Conservation (phyloP, 2,329 filamentous ascomycete species). For the Aurifilum marmelostoma region DNA sequence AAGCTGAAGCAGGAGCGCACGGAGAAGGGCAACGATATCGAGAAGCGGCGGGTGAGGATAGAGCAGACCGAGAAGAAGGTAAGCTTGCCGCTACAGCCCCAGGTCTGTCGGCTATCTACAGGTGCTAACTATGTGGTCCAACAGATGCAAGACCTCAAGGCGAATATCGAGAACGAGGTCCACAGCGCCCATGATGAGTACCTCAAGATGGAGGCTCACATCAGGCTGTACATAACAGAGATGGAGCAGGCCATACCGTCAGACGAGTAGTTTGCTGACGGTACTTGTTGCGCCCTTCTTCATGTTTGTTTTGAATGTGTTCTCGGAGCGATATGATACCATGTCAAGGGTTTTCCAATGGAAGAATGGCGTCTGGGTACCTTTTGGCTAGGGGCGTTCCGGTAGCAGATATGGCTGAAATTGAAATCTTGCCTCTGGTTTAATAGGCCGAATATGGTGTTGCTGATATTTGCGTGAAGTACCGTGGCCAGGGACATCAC, state of each 20-base stretch:
- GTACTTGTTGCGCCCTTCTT: slow-evolving; percentile 9
- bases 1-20: slow-evolving; percentile 81
- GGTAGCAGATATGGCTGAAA: slow-evolving; percentile 20
- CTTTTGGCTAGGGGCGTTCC: neutral
- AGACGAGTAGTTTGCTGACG: slow-evolving; percentile 5
- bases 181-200: slow-evolving; percentile 91
- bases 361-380: slow-evolving; percentile 7
- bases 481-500: neutral
- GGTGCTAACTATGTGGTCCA: slow-evolving; percentile 32
- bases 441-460: neutral
- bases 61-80: slow-evolving; percentile 99
- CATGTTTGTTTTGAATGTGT: slow-evolving; percentile 35
- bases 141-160: slow-evolving; percentile 96
- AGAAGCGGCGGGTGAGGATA: slow-evolving; percentile 87
- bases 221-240: slow-evolving; percentile 96
- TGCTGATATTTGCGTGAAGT: neutral
- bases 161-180: slow-evolving; percentile 95
- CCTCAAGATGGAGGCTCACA: slow-evolving; percentile 95
- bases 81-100: slow-evolving; percentile 36
- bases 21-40: slow-evolving; percentile 89
- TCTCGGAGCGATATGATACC: slow-evolving; percentile 28
- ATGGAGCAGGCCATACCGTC: slow-evolving; percentile 84
- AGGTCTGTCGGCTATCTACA: neutral
- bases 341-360: slow-evolving; percentile 26
- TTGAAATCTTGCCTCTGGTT: neutral